phyloP scores from a whole-genome alignment of 2,329 filamentous ascomycete genomes.

The Cladosporium velox region DNA sequence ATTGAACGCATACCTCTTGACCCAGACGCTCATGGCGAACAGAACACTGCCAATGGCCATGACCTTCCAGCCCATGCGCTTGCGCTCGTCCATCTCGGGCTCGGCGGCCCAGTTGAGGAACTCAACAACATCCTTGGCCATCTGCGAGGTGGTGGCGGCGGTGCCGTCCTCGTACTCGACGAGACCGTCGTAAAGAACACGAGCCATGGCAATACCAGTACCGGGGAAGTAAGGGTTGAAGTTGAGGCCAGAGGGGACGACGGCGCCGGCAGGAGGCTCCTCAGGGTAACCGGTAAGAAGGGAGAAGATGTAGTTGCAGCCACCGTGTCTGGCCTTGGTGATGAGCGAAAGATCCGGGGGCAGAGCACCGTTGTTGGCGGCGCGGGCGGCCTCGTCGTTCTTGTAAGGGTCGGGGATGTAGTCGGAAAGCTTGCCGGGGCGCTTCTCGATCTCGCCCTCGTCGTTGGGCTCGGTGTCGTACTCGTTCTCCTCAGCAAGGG shows the following conservation, averaged over 20 bases:
- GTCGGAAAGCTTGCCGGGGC: constrained; percentile 96
- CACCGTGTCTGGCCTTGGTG: constrained; percentile 94
- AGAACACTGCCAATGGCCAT: constrained; percentile 76
- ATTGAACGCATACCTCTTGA: constrained; percentile 68
- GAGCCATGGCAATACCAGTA: constrained; percentile 97
- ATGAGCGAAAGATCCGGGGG: constrained; percentile 98
- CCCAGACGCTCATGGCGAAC: constrained; percentile 88
- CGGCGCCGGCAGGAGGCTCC: constrained; percentile 85
- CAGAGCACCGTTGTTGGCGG: constrained; percentile 96
- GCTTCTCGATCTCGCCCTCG: constrained; percentile 96
- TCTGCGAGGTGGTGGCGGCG: constrained; percentile 91
- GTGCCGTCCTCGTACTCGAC: constrained; percentile 98
- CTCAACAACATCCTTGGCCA: constrained; percentile 99
- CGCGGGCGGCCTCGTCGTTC: constrained; percentile 97
- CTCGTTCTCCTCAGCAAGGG: constrained; percentile 94
- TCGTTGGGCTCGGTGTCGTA: constrained; percentile 98
- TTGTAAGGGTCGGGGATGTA: constrained; percentile 95
- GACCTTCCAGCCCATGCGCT: constrained; percentile 99
- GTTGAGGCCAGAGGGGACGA: constrained; percentile 87
- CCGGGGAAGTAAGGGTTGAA: constrained; percentile 99
- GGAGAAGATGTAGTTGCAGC: constrained; percentile 98
- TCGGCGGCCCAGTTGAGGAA: constrained; percentile 99
- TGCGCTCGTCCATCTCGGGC: constrained; percentile 98
- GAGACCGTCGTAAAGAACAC: constrained; percentile 94
- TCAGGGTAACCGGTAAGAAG: constrained; percentile 97